These are phyloP conservation scores for Dendrothele bispora DNA, from an alignment of 768 basidiomycete species.

Conservation along the genomic window DNA sequence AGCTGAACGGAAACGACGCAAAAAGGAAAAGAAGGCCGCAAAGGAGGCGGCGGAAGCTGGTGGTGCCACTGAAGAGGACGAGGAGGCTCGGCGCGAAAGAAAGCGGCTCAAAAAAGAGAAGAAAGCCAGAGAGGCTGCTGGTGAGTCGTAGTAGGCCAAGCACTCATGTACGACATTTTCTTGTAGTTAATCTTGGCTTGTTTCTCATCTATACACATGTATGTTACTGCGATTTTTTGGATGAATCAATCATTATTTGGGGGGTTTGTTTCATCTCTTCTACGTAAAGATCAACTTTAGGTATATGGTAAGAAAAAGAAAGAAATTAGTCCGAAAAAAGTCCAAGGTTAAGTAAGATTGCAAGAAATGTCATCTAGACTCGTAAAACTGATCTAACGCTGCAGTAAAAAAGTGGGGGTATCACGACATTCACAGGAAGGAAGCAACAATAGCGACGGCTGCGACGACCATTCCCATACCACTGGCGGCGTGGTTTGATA, in stretches of 20 bases:
- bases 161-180: no score
- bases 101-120: conserved; percentile 72
- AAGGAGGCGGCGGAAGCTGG: conserved; percentile 44
- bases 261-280: no score
- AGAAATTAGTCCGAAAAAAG: no score
- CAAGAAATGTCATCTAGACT: no score
- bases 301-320: no score
- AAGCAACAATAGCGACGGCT: not conserved
- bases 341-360: no score
- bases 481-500: not conserved
- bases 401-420: not conserved
- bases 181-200: not conserved
- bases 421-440: not conserved
- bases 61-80: conserved; percentile 57
- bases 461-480: not conserved
- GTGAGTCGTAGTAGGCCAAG: conserved; percentile 23
- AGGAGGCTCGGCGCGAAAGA: conserved; percentile 59
- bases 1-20: conserved; percentile 58
- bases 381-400: no score
- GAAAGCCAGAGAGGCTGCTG: conserved; percentile 48
- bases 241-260: no score
- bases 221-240: no score
- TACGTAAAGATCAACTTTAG: no score
- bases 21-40: conserved; percentile 62
- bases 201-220: no score